Conservation (phyloP, 192 early-diverging fungal genomes). For the Entomortierella lignicola region DNA sequence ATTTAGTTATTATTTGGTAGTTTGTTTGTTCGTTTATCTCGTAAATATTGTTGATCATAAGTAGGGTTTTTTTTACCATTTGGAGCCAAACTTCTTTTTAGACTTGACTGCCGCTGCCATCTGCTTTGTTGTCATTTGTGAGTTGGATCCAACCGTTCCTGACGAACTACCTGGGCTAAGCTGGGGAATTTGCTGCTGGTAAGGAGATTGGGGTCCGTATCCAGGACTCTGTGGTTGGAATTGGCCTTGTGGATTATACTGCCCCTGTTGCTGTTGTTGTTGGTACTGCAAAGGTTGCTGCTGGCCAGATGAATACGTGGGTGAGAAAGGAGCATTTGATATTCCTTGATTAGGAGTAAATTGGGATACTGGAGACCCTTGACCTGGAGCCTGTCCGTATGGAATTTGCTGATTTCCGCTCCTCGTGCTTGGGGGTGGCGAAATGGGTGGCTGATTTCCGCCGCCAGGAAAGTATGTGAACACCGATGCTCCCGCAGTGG, state of each 20-base stretch:
- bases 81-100: conserved; percentile 51
- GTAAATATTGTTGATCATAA: background rate
- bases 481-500: conserved; percentile 5
- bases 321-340: background rate
- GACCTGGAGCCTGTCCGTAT: conserved; percentile 8
- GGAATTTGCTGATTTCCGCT: conserved; percentile 1
- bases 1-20: too few relatives aligned
- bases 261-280: conserved; percentile 18
- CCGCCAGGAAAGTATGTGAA: conserved; percentile 41
- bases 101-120: conserved; percentile 37
- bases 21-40: background rate
- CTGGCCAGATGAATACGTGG: background rate
- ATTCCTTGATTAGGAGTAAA: background rate
- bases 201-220: too few relatives aligned
- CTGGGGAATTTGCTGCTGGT: background rate
- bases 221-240: background rate
- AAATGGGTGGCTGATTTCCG: conserved; percentile 49
- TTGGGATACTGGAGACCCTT: background rate
- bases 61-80: conserved; percentile 10
- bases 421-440: conserved; percentile 39
- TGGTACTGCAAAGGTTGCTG: conserved; percentile 14
- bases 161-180: background rate
- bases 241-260: background rate
- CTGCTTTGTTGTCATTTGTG: conserved; percentile 42
- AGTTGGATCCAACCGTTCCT: conserved; percentile 14